Evolutionary conservation across 495 filamentous ascomycete species (phyloP).

Genomic region (Viridothelium virens): DNA sequence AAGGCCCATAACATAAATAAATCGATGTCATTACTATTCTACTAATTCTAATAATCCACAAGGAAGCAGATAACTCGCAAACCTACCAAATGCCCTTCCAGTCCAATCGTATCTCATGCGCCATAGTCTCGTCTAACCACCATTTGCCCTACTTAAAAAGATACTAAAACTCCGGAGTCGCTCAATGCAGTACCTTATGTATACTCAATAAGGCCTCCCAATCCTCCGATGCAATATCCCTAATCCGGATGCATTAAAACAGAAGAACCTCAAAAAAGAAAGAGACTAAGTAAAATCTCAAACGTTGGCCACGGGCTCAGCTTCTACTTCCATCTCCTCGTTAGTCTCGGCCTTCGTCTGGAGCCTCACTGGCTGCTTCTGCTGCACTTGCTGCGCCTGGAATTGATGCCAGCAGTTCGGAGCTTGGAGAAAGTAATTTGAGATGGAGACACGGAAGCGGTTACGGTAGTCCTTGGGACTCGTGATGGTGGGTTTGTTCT

Average conservation of each 20-base stretch:
- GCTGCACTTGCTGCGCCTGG: conserved; percentile 42
- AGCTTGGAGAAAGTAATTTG: conserved; percentile 71
- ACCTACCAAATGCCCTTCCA: not conserved
- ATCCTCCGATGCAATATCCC: not conserved
- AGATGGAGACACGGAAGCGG: conserved; percentile 94
- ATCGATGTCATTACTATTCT: too few species aligned
- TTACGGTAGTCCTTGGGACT: conserved; percentile 96
- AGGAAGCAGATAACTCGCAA: too few species aligned
- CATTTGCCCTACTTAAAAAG: not conserved
- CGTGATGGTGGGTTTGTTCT: conserved; percentile 90
- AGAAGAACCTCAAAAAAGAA: not conserved
- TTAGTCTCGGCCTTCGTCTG: conserved; percentile 23
- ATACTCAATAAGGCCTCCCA: not conserved
- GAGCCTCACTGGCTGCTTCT: conserved; percentile 34
- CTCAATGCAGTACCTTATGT: not conserved
- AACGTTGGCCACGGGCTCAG: conserved; percentile 6
- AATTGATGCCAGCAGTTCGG: conserved; percentile 75
- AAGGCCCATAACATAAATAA: too few species aligned
- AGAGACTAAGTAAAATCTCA: not conserved
- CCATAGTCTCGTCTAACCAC: not conserved
- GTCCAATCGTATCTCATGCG: not conserved
- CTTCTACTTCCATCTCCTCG: not conserved
- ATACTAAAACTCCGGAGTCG: not conserved
- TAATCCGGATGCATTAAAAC: not conserved
- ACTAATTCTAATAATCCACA: too few species aligned